Evolutionary conservation across 2,329 filamentous ascomycete genomes (phyloP), one percentile per base, ranked within the genome.

Genomic region (Cryphonectria naterciae): DNA sequence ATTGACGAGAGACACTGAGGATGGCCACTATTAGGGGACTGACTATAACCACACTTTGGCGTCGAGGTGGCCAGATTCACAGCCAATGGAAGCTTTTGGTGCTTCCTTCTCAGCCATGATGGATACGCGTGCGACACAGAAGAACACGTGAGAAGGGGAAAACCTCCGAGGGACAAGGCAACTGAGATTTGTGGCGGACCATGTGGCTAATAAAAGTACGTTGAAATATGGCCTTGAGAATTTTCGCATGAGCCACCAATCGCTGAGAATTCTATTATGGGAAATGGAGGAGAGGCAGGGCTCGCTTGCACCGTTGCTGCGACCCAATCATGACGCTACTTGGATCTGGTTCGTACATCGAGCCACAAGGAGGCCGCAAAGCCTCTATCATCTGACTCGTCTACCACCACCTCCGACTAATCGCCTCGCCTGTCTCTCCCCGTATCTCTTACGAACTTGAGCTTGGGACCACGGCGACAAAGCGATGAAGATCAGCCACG

Each of bases 1-100:
- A 79, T 82, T 80, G 77, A 81, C 80, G 80, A 82, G 75, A 71
- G 37, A 69, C 68, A 69, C 75, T 25, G 69, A 63, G 68, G 43
- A 68, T 25, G 63, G 6, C 22, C 39, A 35, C 35, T 35, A 10
- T 67, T n/a, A 35, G 32, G 32, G 43, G 56, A 46, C 63, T 32
- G 15, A 3, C 37, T 11, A 32, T 11, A 32, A 32, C 19, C 41
- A 41, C 25, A 54, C 41, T 17, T 56, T 56, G 41, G 68, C 68
- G 43, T 61, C 63, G 39, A 61, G 22, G 15, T 35, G 25, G 1
- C 39, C 7, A 19, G 2, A 15, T 10, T 10, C 19, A 41, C 41
- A 56, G 46, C 61, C 28, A 22, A 69, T 43, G 63, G 46, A 61
- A 61, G 32, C 41, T 54, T 56, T 32, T 37, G 17, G 2, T 19